A percentile compares a stretch with the other conserved stretches of the same genome.
Evolutionary conservation across 2,329 filamentous ascomycete genomes (phyloP).

Genomic region (Fusarium veterinarium): DNA sequence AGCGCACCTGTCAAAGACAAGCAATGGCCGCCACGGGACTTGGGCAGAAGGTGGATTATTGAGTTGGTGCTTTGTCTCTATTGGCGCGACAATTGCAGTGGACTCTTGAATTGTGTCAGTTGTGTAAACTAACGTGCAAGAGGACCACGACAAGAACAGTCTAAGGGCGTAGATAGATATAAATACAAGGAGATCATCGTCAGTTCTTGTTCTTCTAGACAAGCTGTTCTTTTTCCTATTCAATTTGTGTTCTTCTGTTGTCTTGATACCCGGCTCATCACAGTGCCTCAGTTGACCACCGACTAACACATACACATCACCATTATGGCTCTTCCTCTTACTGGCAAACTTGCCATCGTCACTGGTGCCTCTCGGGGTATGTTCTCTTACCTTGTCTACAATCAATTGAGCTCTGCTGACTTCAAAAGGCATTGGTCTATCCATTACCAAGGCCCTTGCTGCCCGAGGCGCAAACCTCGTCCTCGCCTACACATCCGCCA

Average conservation of each 20-base stretch:
- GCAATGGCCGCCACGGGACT: slow-evolving; percentile 33
- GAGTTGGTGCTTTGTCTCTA: slow-evolving; percentile 18
- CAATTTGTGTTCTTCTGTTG: background rate
- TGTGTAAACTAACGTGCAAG: slow-evolving; percentile 8
- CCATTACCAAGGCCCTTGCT: slow-evolving; percentile 42
- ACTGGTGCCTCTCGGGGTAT: slow-evolving; percentile 83
- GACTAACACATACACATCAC: slow-evolving; percentile 7
- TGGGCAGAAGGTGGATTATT: background rate
- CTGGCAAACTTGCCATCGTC: slow-evolving; percentile 82
- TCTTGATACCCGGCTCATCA: slow-evolving; percentile 9
- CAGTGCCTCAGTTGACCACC: background rate
- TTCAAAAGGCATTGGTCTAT: slow-evolving; percentile 37
- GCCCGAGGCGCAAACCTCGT: slow-evolving; percentile 45
- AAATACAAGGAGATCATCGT: slow-evolving; percentile 15
- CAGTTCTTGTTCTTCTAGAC: background rate
- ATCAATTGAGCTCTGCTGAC: slow-evolving; percentile 4
- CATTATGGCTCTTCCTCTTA: slow-evolving; percentile 59
- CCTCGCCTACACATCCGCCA: slow-evolving; percentile 41
- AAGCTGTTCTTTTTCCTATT: background rate
- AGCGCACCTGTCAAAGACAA: slow-evolving; percentile 44
- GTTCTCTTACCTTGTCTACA: background rate
- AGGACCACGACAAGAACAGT: slow-evolving; percentile 5
- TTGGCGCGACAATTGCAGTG: slow-evolving; percentile 41
- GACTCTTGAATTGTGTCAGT: slow-evolving; percentile 3
- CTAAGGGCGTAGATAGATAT: background rate